These are phyloP conservation scores for Starmerella apicola DNA, from an alignment of 805 yeast genomes.

Conservation along the genomic window DNA sequence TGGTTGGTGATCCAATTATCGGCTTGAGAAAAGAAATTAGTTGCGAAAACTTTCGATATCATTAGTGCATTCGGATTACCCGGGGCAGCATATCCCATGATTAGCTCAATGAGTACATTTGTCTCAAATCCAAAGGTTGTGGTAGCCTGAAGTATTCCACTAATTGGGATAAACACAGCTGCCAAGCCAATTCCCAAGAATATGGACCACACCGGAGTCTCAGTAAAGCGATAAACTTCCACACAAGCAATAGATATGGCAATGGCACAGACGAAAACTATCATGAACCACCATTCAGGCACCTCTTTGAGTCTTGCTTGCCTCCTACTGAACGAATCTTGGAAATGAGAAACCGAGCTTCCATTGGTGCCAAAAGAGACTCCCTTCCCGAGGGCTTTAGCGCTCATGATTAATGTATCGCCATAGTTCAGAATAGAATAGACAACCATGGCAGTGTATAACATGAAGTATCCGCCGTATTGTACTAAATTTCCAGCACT, in stretches of 20 bases:
- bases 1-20: constrained; percentile 45
- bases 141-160: constrained; percentile 42
- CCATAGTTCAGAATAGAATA: constrained; percentile 32
- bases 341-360: constrained; percentile 2
- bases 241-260: constrained; percentile 34
- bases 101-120: constrained; percentile 45
- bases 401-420: constrained; percentile 29
- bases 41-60: constrained; percentile 40
- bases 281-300: constrained; percentile 57
- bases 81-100: constrained; percentile 47
- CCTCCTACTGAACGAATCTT: constrained; percentile 30
- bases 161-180: constrained; percentile 47
- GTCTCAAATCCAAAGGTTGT: constrained; percentile 40
- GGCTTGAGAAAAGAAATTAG: constrained; percentile 53
- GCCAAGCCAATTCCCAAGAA: constrained; percentile 47
- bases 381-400: constrained; percentile 1
- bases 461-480: constrained; percentile 47
- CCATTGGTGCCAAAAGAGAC: constrained; percentile 15
- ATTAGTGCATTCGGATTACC: constrained; percentile 44
- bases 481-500: constrained; percentile 47
- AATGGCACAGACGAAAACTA: constrained; percentile 34
- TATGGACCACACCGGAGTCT: constrained; percentile 52
- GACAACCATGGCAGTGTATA: constrained; percentile 43
- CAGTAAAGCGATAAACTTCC: constrained; percentile 30
- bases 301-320: constrained; percentile 46